These are phyloP conservation scores for Metschnikowia continentalis DNA, from an alignment of 805 yeast genomes.

Conservation along the genomic window DNA sequence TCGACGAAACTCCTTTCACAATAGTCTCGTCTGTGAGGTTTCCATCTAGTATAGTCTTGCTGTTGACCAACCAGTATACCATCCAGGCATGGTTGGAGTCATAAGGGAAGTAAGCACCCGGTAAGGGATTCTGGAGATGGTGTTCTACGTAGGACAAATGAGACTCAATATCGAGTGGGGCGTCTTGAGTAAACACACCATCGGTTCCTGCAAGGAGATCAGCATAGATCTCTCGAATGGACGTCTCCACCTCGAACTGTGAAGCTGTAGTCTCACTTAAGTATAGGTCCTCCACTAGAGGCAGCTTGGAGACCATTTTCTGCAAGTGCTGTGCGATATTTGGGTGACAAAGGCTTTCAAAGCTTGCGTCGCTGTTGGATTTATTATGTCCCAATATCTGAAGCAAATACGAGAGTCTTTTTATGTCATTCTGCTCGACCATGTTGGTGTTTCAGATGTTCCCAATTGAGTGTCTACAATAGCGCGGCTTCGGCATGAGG, in stretches of 20 bases:
- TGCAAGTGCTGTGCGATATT: conserved; percentile 6
- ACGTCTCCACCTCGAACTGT: conserved; percentile 32
- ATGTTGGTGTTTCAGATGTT: neutral
- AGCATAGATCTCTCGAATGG: conserved; percentile 28
- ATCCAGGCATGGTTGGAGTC: conserved; percentile 96
- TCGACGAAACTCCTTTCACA: conserved; percentile 16
- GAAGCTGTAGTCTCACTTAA: conserved; percentile 33
- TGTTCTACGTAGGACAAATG: conserved; percentile 45
- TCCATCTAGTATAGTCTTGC: conserved; percentile 19
- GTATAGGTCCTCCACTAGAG: conserved; percentile 17
- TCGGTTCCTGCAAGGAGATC: conserved; percentile 14
- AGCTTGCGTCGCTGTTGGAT: conserved; percentile 10
- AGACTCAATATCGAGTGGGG: conserved; percentile 14
- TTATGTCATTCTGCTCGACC: conserved; percentile 7
- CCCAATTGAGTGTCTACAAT: conserved; percentile 2
- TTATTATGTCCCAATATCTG: conserved; percentile 7
- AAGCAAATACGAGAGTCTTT: conserved; percentile 10
- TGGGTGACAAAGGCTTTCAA: conserved; percentile 13
- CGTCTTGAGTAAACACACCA: conserved; percentile 8
- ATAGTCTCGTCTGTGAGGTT: conserved; percentile 4
- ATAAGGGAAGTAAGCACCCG: conserved; percentile 47
- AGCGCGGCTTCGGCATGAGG: neutral
- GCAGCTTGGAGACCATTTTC: conserved; percentile 12
- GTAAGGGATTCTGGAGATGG: conserved; percentile 44
- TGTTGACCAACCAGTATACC: conserved; percentile 75